Percentiles rank a stretch among this genome's conserved stretches.
These are phyloP conservation scores for Thamnidium elegans DNA, from an alignment of 192 early-diverging fungal species.

Conservation along the genomic window DNA sequence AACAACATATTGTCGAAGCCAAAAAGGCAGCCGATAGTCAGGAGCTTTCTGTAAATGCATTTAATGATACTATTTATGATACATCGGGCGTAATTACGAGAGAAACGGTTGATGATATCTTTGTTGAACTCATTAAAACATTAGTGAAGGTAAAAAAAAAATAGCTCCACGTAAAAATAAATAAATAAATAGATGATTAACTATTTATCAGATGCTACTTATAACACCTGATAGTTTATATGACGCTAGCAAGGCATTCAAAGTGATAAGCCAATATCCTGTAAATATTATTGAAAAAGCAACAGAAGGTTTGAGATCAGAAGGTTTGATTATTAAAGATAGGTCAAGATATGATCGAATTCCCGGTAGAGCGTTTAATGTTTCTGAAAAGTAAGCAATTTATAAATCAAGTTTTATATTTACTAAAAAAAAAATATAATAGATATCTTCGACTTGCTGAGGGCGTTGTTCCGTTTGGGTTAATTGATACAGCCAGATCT, in stretches of 20 bases:
- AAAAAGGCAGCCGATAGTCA: too few relatives aligned
- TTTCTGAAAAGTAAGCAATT: neutral
- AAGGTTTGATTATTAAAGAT: neutral
- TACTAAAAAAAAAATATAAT: neutral
- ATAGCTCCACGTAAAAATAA: too few relatives aligned
- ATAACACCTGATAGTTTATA: neutral
- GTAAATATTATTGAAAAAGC: neutral
- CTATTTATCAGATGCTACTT: constrained; percentile 3
- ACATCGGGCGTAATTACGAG: too few relatives aligned
- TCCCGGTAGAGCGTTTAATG: neutral
- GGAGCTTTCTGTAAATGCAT: too few relatives aligned
- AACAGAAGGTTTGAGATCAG: neutral
- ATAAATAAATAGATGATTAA: neutral
- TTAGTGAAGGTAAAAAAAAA: too few relatives aligned
- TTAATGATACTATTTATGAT: too few relatives aligned
- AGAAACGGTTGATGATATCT: too few relatives aligned
- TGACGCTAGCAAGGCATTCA: constrained; percentile 1
- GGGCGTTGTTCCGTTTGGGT: neutral
- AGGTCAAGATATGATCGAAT: neutral
- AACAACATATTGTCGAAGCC: too few relatives aligned
- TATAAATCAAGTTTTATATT: neutral
- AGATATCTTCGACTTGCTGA: neutral
- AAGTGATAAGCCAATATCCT: neutral
- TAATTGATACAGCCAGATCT: neutral
- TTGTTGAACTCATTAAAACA: too few relatives aligned